phyloP scores from a whole-genome alignment of 2,329 filamentous ascomycete species.

The Talaromyces sp. region DNA sequence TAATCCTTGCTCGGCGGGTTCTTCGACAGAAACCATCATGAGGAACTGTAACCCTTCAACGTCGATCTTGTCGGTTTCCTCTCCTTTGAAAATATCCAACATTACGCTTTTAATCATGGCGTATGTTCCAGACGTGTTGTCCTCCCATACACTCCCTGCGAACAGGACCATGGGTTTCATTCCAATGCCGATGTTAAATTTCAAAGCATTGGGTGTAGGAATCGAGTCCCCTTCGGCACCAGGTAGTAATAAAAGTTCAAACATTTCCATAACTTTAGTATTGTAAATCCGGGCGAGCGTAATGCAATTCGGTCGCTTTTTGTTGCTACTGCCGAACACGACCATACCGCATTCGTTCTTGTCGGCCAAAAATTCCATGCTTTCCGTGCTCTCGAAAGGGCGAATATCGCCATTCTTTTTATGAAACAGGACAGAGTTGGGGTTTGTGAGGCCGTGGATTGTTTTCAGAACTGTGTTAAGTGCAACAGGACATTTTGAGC shows the following conservation, averaged over 20 bases:
- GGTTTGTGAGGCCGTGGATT: constrained; percentile 77
- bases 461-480: constrained; percentile 81
- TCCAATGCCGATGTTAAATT: constrained; percentile 65
- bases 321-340: constrained; percentile 78
- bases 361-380: constrained; percentile 89
- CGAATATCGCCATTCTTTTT: constrained; percentile 91
- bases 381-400: constrained; percentile 85
- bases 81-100: constrained; percentile 85
- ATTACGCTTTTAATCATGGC: constrained; percentile 83
- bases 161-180: constrained; percentile 90
- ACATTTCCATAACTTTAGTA: constrained; percentile 88
- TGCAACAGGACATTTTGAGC: constrained; percentile 77
- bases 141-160: constrained; percentile 81
- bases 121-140: constrained; percentile 71
- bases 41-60: constrained; percentile 93
- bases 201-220: constrained; percentile 49
- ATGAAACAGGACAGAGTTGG: constrained; percentile 81
- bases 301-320: constrained; percentile 91
- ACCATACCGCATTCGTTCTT: constrained; percentile 92
- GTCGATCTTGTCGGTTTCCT: constrained; percentile 75
- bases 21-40: constrained; percentile 73
- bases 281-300: constrained; percentile 79
- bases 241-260: constrained; percentile 79
- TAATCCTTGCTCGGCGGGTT: constrained; percentile 41
- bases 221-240: constrained; percentile 50